These are phyloP conservation scores for Boletus sensibilis DNA, from an alignment of 768 basidiomycete species.

Conservation along the genomic window DNA sequence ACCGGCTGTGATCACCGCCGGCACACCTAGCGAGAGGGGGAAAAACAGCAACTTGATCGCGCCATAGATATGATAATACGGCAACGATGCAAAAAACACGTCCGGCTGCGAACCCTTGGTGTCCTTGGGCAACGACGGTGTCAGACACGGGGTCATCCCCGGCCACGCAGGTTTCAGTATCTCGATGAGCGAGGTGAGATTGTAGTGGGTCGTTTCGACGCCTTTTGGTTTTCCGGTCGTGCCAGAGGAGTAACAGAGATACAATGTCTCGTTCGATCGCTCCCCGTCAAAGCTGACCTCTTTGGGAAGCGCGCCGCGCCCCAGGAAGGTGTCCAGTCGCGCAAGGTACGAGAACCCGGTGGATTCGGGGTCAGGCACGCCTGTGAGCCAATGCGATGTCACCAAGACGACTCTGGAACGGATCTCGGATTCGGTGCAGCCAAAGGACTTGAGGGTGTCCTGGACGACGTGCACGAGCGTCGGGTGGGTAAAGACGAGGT, in stretches of 20 bases:
- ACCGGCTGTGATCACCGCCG: constrained; percentile 57
- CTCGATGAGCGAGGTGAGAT: constrained; percentile 58
- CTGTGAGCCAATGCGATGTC: constrained; percentile 45
- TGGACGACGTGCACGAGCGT: constrained; percentile 53
- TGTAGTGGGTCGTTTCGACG: constrained; percentile 66
- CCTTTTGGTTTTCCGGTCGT: constrained; percentile 82
- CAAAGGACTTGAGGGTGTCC: constrained; percentile 54
- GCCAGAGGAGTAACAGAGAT: constrained; percentile 65
- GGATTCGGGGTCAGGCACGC: constrained; percentile 30
- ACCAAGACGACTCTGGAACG: constrained; percentile 57
- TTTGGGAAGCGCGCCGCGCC: constrained; percentile 43
- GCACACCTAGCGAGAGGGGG: constrained; percentile 49
- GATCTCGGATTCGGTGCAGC: constrained; percentile 46
- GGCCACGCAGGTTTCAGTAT: constrained; percentile 50
- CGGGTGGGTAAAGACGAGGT: constrained; percentile 64
- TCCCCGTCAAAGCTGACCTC: constrained; percentile 59
- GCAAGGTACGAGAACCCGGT: constrained; percentile 38
- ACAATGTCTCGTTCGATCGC: constrained; percentile 55
- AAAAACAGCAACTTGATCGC: constrained; percentile 62
- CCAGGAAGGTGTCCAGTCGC: constrained; percentile 50
- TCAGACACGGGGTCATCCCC: constrained; percentile 29
- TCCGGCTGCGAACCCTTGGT: constrained; percentile 33
- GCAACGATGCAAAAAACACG: constrained; percentile 60
- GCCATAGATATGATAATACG: constrained; percentile 57
- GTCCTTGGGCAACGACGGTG: constrained; percentile 8